Percentiles rank a stretch among this genome's conserved stretches.
Conservation (phyloP, 805 yeast species). For the Candida nonsorbophila region DNA sequence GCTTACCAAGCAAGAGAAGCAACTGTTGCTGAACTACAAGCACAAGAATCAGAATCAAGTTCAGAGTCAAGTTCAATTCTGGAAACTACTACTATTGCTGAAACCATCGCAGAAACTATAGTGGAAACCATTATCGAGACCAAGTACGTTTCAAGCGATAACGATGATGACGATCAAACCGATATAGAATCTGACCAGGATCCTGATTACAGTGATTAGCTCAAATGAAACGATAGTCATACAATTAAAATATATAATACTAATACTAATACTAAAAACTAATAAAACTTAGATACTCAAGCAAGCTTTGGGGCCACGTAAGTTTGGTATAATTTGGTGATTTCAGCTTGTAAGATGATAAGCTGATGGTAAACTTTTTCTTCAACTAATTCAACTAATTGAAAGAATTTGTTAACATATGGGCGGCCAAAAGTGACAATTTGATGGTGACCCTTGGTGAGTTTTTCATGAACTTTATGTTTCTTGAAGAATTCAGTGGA, state of each 20-base stretch:
- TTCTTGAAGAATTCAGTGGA: constrained; percentile 29
- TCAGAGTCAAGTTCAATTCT: neutral
- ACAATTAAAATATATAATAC: no score
- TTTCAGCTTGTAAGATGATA: constrained; percentile 12
- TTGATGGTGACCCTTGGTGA: constrained; percentile 12
- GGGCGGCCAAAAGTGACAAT: constrained; percentile 20
- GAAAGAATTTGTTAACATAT: constrained; percentile 23
- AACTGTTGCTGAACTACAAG: constrained; percentile 8
- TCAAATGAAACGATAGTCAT: no score
- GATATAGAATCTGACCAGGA: constrained; percentile 13
- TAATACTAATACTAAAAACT: no score
- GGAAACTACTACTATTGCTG: neutral
- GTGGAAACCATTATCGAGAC: no score
- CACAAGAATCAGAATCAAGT: neutral
- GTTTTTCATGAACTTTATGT: constrained; percentile 24
- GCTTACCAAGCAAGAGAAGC: constrained; percentile 37
- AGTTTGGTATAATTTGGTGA: constrained; percentile 14
- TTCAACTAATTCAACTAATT: constrained; percentile 30
- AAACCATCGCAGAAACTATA: no score
- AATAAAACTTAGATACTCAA: neutral
- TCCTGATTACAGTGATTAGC: constrained; percentile 16
- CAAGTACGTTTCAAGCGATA: no score
- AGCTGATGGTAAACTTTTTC: constrained; percentile 21
- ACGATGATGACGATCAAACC: neutral
- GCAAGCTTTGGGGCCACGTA: constrained; percentile 15